Evolutionary conservation across 2,329 filamentous ascomycete species (phyloP).

Genomic region (Celoporthe dispersa): DNA sequence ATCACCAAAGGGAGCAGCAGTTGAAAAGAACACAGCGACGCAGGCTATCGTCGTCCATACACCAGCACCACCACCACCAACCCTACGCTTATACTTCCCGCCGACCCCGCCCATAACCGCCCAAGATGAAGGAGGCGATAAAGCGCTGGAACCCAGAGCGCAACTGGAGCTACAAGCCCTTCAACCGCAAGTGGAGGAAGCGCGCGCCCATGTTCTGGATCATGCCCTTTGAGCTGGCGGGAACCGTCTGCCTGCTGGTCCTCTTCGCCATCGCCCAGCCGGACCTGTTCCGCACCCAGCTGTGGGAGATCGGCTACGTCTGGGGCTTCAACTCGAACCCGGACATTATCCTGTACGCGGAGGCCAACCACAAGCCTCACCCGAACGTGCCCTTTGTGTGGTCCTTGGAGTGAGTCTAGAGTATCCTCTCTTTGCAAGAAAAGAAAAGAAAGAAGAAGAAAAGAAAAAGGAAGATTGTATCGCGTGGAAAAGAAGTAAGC

Average conservation of each 20-base stretch:
- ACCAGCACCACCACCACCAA: not conserved
- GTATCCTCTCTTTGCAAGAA: not conserved
- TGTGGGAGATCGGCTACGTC: slow-evolving; percentile 75
- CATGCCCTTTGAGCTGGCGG: slow-evolving; percentile 68
- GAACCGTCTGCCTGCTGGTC: slow-evolving; percentile 68
- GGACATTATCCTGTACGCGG: slow-evolving; percentile 69
- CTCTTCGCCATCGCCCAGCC: slow-evolving; percentile 76
- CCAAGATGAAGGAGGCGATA: slow-evolving; percentile 18
- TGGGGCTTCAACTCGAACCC: slow-evolving; percentile 78
- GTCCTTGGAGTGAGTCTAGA: slow-evolving; percentile 68
- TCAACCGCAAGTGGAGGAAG: slow-evolving; percentile 64
- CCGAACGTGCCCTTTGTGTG: slow-evolving; percentile 71
- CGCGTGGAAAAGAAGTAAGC: slow-evolving; percentile 9
- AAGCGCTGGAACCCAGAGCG: slow-evolving; percentile 26
- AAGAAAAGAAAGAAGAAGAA: not conserved
- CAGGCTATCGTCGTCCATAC: not conserved
- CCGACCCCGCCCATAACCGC: no score
- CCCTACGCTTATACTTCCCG: not conserved
- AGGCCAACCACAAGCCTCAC: slow-evolving; percentile 70
- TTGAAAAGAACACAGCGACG: not conserved
- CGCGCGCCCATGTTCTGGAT: slow-evolving; percentile 64
- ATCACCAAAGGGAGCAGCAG: not conserved
- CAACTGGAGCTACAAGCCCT: slow-evolving; percentile 55
- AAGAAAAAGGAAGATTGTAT: no score
- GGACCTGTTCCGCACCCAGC: slow-evolving; percentile 69